These are phyloP conservation scores for Erythrobasidium hasegawianum DNA, from an alignment of 1,284 basidiomycete genomes.

Conservation along the genomic window DNA sequence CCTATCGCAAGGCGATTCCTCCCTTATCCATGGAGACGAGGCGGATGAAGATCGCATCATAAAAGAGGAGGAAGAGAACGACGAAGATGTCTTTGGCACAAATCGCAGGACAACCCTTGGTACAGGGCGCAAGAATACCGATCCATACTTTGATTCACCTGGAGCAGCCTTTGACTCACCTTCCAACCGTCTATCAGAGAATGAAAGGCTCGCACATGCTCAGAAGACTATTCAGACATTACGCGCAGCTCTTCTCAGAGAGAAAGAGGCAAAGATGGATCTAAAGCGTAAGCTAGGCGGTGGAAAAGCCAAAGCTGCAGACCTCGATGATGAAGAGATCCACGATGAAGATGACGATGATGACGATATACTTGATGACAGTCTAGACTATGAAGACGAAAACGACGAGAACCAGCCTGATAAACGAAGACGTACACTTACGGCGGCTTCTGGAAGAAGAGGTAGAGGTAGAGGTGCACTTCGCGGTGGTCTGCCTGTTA, in stretches of 20 bases:
- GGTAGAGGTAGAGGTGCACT: conserved; percentile 25
- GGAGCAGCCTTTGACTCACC: conserved; percentile 14
- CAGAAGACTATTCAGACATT: conserved; percentile 66
- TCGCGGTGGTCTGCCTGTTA: conserved; percentile 24
- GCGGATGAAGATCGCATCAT: conserved; percentile 56
- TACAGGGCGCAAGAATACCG: conserved; percentile 30
- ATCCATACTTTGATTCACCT: conserved; percentile 28
- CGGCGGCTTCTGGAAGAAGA: conserved; percentile 31
- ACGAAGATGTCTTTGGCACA: conserved; percentile 60
- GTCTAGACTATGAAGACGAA: conserved; percentile 25
- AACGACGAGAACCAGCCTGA: conserved; percentile 34
- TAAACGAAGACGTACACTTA: conserved; percentile 27
- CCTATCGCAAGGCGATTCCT: conserved; percentile 8
- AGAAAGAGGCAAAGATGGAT: conserved; percentile 31
- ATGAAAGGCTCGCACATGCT: conserved; percentile 59
- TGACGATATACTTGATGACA: conserved; percentile 5
- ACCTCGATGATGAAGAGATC: conserved; percentile 37
- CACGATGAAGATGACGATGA: conserved; percentile 34
- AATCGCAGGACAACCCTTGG: conserved; percentile 28
- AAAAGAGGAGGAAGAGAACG: conserved; percentile 53
- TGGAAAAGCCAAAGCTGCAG: conserved; percentile 31
- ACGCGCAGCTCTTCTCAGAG: conserved; percentile 60
- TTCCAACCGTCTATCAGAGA: conserved; percentile 46
- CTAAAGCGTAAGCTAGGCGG: conserved; percentile 14
- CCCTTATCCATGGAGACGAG: conserved; percentile 52